phyloP scores from a whole-genome alignment of 163 green algal species.

The Volvox carteri region DNA sequence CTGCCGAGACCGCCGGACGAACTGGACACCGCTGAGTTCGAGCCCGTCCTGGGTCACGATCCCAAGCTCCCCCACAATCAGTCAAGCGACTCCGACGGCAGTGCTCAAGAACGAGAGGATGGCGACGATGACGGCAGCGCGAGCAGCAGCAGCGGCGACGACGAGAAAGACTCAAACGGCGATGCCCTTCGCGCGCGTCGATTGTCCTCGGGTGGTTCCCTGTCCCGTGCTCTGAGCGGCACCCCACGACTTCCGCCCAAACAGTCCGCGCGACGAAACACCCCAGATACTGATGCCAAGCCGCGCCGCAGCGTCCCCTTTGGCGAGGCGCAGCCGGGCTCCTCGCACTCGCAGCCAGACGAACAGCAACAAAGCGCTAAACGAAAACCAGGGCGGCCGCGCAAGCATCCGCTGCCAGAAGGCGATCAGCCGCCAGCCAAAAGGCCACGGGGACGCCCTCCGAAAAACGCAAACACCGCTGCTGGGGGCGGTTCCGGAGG shows the following conservation, averaged over 20 bases:
- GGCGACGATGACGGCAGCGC: too few relatives aligned
- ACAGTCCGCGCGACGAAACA: background rate
- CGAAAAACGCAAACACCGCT: background rate
- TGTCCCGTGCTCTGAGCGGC: background rate
- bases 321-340: background rate
- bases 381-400: background rate
- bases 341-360: background rate
- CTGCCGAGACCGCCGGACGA: background rate
- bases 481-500: background rate
- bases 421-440: conserved; percentile 29
- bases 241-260: background rate
- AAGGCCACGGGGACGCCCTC: background rate
- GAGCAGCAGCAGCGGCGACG: background rate
- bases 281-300: background rate
- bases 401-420: conserved; percentile 7
- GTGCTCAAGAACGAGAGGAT: background rate
- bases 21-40: background rate
- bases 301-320: background rate
- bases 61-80: conserved; percentile 18
- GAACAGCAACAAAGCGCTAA: background rate
- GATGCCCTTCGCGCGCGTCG: background rate
- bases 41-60: background rate
- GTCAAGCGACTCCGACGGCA: background rate
- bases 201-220: background rate
- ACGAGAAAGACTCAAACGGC: background rate